phyloP scores from a whole-genome alignment of 768 basidiomycete genomes.

The Rossbeevera mucosa region DNA sequence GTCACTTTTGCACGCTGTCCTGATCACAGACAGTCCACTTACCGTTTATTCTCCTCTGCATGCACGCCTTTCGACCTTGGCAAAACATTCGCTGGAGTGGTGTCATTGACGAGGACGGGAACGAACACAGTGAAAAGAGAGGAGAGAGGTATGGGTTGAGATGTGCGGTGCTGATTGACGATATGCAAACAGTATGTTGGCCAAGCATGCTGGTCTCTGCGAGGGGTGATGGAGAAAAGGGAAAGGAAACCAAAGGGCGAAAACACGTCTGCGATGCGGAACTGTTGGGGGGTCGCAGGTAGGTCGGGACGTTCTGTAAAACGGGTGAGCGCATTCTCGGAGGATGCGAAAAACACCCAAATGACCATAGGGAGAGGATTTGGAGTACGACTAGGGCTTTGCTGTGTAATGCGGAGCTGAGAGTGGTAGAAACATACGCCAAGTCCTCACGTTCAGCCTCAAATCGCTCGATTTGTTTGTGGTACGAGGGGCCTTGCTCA shows the following conservation, averaged over 20 bases:
- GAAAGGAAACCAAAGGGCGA: slow-evolving; percentile 49
- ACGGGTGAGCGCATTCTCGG: slow-evolving; percentile 4
- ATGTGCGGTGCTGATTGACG: slow-evolving; percentile 89
- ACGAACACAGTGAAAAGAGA: slow-evolving; percentile 56
- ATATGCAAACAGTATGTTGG: slow-evolving; percentile 88
- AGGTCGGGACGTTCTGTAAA: slow-evolving; percentile 33
- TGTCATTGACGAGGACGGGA: slow-evolving; percentile 88
- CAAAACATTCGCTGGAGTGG: slow-evolving; percentile 62
- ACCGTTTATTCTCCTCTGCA: too few relatives aligned
- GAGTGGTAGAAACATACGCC: slow-evolving; percentile 59
- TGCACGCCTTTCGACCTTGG: too few relatives aligned
- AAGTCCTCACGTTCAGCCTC: slow-evolving; percentile 84
- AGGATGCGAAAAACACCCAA: slow-evolving; percentile 41
- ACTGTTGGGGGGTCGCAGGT: slow-evolving; percentile 40
- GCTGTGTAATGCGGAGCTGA: slow-evolving; percentile 67
- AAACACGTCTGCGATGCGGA: slow-evolving; percentile 47
- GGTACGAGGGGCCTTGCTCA: slow-evolving; percentile 89
- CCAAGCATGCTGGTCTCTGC: slow-evolving; percentile 67
- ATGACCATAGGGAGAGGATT: slow-evolving; percentile 53
- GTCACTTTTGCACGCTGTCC: too few relatives aligned
- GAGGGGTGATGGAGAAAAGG: slow-evolving; percentile 29
- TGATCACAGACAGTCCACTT: too few relatives aligned
- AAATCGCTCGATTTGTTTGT: slow-evolving; percentile 76
- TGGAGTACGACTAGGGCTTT: slow-evolving; percentile 61
- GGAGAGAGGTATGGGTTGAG: slow-evolving; percentile 80